These are phyloP conservation scores for Tuber indicum DNA, from an alignment of 495 filamentous ascomycete species.

Conservation along the genomic window DNA sequence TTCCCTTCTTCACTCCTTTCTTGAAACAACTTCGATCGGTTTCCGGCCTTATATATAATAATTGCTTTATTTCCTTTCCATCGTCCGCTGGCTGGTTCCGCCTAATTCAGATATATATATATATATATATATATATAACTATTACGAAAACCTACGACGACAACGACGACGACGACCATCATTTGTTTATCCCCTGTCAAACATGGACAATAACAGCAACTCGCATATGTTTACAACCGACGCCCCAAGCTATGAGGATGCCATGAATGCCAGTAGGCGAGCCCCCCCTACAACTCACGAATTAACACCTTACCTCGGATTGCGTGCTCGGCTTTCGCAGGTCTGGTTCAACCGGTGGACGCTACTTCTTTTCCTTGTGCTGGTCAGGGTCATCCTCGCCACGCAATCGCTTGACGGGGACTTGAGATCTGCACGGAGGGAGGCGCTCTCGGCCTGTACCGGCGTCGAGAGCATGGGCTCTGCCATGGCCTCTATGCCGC, in stretches of 20 bases:
- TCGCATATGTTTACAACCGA: constrained; percentile 13
- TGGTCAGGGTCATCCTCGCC: constrained; percentile 72
- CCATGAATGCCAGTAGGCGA: constrained; percentile 29
- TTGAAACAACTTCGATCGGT: constrained; percentile 2
- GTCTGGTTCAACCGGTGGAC: constrained; percentile 98
- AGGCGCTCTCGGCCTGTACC: constrained; percentile 82
- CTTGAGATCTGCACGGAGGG: constrained; percentile 63
- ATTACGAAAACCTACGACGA: not conserved
- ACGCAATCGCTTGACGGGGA: constrained; percentile 62
- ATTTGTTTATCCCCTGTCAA: not conserved
- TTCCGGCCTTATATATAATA: not conserved
- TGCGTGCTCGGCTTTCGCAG: constrained; percentile 84
- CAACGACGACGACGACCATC: not conserved
- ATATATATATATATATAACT: not conserved
- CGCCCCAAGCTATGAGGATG: constrained; percentile 37
- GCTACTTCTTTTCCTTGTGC: constrained; percentile 73
- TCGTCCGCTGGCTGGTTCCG: not conserved
- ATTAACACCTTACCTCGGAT: constrained; percentile 87
- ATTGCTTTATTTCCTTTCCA: not conserved
- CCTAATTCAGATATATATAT: not conserved
- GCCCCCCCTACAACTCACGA: constrained; percentile 50
- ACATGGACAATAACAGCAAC: constrained; percentile 6
- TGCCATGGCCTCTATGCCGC: constrained; percentile 93
- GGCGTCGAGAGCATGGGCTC: constrained; percentile 91
- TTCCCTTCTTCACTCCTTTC: constrained; percentile 13